Evolutionary conservation across 2,329 filamentous ascomycete genomes (phyloP).

Genomic region (Metarhizium guizhouense): DNA sequence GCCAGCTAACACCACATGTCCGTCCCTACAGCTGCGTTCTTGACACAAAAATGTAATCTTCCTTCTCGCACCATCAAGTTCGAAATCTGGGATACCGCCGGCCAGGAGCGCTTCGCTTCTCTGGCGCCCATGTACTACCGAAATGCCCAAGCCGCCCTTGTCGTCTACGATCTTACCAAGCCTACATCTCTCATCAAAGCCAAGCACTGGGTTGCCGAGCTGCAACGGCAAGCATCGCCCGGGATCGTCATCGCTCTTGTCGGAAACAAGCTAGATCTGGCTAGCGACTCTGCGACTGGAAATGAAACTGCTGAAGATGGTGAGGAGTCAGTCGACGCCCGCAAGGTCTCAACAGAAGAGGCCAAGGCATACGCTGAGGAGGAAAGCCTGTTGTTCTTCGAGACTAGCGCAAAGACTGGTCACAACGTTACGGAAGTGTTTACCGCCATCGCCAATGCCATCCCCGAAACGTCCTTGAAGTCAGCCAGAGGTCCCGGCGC

Average conservation of each 20-base stretch:
- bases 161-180: conserved; percentile 98
- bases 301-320: conserved; percentile 46
- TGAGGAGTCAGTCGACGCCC: conserved; percentile 60
- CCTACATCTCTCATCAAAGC: conserved; percentile 91
- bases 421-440: conserved; percentile 94
- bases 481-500: conserved; percentile 68
- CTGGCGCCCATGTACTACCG: conserved; percentile 99
- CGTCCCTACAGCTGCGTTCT: conserved; percentile 68
- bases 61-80: conserved; percentile 88
- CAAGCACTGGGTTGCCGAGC: conserved; percentile 96
- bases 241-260: conserved; percentile 96
- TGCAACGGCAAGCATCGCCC: conserved; percentile 90
- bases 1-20: background rate
- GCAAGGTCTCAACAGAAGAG: conserved; percentile 86
- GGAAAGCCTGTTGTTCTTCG: conserved; percentile 89
- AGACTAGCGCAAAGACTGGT: conserved; percentile 95
- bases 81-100: conserved; percentile 97
- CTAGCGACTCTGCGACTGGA: conserved; percentile 45
- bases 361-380: conserved; percentile 91
- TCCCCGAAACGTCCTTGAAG: conserved; percentile 94
- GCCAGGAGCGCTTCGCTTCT: conserved; percentile 93
- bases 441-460: conserved; percentile 94
- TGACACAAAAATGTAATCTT: conserved; percentile 97
- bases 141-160: conserved; percentile 93
- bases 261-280: conserved; percentile 92